Conservation (phyloP, 2,329 filamentous ascomycete genomes). For the Achaetomium macrosporum region DNA sequence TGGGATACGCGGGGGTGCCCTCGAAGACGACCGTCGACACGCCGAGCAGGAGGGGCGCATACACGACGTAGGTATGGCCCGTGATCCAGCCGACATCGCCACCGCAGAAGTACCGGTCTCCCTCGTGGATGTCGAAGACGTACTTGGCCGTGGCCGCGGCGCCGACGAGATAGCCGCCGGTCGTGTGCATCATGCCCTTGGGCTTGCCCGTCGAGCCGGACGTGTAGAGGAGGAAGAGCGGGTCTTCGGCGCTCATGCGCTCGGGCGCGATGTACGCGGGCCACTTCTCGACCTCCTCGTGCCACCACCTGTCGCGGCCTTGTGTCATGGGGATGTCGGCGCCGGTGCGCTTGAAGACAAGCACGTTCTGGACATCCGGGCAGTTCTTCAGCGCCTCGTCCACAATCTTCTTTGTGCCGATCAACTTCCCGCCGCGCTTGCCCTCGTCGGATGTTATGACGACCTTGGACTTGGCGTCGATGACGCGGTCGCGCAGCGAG, state of each 20-base stretch:
- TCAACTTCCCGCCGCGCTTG: conserved; percentile 94
- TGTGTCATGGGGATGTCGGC: conserved; percentile 85
- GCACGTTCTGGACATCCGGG: conserved; percentile 74
- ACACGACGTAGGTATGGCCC: conserved; percentile 96
- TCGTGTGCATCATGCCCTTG: conserved; percentile 98
- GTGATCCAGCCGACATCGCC: conserved; percentile 99
- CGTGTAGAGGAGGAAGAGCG: conserved; percentile 95
- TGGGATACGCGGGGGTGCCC: conserved; percentile 92
- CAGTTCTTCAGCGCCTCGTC: conserved; percentile 97
- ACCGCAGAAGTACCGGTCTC: conserved; percentile 93
- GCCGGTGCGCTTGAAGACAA: conserved; percentile 94
- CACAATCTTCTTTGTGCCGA: conserved; percentile 98
- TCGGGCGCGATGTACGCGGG: conserved; percentile 87
- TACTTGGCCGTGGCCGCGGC: conserved; percentile 95
- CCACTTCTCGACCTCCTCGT: conserved; percentile 97
- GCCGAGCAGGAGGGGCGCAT: conserved; percentile 87
- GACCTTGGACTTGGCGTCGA: conserved; percentile 84
- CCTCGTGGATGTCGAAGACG: conserved; percentile 94
- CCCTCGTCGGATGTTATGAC: conserved; percentile 97
- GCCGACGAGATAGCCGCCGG: conserved; percentile 88
- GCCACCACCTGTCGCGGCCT: conserved; percentile 94
- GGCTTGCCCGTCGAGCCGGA: conserved; percentile 97
- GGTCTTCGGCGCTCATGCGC: conserved; percentile 87
- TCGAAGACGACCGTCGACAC: conserved; percentile 95
- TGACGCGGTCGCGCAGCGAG: conserved; percentile 88